A percentile compares a stretch with the other conserved stretches of the same genome.
These are phyloP conservation scores for Colletotrichum cordylinicola DNA, from an alignment of 2,329 filamentous ascomycete species.

Conservation along the genomic window DNA sequence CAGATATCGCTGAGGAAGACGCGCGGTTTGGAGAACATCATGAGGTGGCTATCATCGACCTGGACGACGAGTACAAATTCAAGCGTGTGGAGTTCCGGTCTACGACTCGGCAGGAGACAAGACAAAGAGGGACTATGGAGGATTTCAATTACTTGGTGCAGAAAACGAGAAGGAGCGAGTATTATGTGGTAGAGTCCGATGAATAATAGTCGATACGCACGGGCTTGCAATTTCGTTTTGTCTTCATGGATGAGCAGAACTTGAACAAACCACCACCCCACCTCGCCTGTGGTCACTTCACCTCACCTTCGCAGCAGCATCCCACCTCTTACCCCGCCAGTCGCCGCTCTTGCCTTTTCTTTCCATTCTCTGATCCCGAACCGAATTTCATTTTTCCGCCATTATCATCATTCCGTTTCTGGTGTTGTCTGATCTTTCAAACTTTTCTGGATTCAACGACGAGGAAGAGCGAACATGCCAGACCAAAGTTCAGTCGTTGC, in stretches of 20 bases:
- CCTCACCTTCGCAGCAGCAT: no score
- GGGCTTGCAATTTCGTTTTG: rapidly evolving
- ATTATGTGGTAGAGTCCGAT: neutral
- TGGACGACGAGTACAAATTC: neutral
- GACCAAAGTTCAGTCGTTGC: no score
- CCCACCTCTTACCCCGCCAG: no score
- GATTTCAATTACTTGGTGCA: neutral
- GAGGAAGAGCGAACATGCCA: no score
- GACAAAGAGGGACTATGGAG: neutral
- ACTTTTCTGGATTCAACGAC: no score
- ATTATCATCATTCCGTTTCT: no score
- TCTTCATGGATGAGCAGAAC: neutral
- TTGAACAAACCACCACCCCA: no score
- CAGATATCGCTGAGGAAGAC: neutral
- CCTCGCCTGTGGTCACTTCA: no score
- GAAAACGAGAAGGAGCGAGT: neutral
- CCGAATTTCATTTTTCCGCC: no score
- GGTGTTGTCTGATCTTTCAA: no score
- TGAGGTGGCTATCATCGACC: neutral
- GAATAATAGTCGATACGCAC: neutral
- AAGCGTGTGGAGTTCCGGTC: neutral
- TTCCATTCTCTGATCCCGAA: no score
- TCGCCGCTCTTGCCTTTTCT: no score
- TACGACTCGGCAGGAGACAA: neutral
- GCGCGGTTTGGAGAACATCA: neutral